A percentile compares a stretch with the other conserved stretches of the same genome.
These are phyloP conservation scores for Amaranthus palmeri DNA, from an alignment of 148 eudicot species.

Conservation along the genomic window DNA sequence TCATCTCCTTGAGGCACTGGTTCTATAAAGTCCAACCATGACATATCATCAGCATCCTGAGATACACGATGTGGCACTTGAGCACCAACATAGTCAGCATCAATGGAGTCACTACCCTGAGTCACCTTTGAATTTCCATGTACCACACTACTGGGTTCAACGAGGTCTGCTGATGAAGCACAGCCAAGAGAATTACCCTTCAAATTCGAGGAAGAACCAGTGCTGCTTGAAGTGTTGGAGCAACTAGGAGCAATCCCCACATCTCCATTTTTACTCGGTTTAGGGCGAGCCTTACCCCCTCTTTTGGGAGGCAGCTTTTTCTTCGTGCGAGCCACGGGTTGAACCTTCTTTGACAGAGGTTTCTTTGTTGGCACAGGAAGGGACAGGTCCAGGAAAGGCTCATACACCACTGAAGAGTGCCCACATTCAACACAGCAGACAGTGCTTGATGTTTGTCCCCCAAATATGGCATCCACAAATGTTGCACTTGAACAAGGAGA, in stretches of 20 bases:
- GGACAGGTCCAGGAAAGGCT: conserved; percentile 86
- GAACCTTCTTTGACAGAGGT: conserved; percentile 46
- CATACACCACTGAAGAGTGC: conserved; percentile 68
- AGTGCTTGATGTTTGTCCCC: conserved; percentile 80
- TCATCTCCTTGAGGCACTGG: conserved; percentile 25
- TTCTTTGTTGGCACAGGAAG: conserved; percentile 81
- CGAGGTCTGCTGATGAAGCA: conserved; percentile 21
- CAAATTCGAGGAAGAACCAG: conserved; percentile 24
- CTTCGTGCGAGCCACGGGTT: conserved; percentile 38
- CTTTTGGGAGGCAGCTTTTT: conserved; percentile 65
- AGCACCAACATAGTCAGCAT: conserved; percentile 16
- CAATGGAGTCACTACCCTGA: conserved; percentile 22
- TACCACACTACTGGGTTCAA: conserved; percentile 23
- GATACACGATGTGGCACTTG: conserved; percentile 22
- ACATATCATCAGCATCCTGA: conserved; percentile 24
- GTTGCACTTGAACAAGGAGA: conserved; percentile 33
- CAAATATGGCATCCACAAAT: conserved; percentile 72
- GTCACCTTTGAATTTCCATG: conserved; percentile 26
- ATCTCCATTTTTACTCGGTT: conserved; percentile 36
- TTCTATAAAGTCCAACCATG: conserved; percentile 42
- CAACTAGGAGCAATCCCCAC: conserved; percentile 25
- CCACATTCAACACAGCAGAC: conserved; percentile 79
- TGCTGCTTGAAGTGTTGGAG: conserved; percentile 24
- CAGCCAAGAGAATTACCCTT: conserved; percentile 21
- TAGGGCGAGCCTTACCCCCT: conserved; percentile 45